These are phyloP conservation scores for Chenopodium album DNA, from an alignment of 148 eudicot species.

Conservation along the genomic window DNA sequence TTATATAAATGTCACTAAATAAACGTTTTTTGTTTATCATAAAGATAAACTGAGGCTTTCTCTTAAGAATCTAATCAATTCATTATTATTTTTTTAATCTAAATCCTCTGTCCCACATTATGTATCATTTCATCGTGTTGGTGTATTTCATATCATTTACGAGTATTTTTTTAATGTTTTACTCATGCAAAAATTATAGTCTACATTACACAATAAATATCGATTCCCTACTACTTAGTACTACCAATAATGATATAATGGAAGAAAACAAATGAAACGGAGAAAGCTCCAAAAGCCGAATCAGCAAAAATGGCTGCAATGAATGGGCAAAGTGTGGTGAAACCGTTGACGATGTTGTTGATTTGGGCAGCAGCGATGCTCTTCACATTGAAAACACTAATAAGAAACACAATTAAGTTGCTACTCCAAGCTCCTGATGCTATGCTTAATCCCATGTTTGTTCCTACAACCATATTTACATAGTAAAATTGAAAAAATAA, in stretches of 20 bases:
- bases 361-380: slow-evolving; percentile 34
- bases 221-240: neutral
- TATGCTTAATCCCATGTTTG: slow-evolving; percentile 28
- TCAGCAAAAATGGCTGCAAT: slow-evolving; percentile 35
- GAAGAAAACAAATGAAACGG: slow-evolving; percentile 27
- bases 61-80: too few species aligned
- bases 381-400: slow-evolving; percentile 32
- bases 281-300: slow-evolving; percentile 25
- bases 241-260: slow-evolving; percentile 27
- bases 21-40: too few species aligned
- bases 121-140: too few species aligned
- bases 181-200: too few species aligned
- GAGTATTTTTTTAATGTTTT: too few species aligned
- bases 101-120: too few species aligned
- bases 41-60: too few species aligned
- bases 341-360: slow-evolving; percentile 33
- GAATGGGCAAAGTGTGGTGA: slow-evolving; percentile 28
- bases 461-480: slow-evolving; percentile 3
- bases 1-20: too few species aligned
- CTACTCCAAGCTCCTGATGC: slow-evolving; percentile 35
- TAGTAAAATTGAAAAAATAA: too few species aligned
- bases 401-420: slow-evolving; percentile 33
- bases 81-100: too few species aligned
- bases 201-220: too few species aligned
- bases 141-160: too few species aligned